Conservation (phyloP, 2,329 filamentous ascomycete genomes). For the Clarireedia monteithiana region DNA sequence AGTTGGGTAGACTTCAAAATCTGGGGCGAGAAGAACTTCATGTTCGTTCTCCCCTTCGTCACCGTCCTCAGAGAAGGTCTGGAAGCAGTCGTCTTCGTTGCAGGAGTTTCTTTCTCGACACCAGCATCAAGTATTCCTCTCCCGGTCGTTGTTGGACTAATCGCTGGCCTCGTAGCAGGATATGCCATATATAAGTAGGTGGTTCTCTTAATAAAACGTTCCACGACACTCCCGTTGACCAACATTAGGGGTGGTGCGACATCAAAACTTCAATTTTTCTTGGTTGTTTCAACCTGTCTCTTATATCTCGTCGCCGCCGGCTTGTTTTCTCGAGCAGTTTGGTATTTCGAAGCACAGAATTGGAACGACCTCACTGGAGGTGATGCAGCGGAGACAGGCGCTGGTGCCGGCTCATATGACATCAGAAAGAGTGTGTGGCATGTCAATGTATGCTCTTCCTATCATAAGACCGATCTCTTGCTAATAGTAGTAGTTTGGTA, state of each 20-base stretch:
- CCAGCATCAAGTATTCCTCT: constrained; percentile 72
- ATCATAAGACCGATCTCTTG: neutral
- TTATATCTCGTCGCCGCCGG: constrained; percentile 79
- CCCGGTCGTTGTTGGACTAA: constrained; percentile 64
- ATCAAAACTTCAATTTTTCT: constrained; percentile 65
- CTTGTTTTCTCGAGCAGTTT: constrained; percentile 69
- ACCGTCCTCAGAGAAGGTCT: constrained; percentile 82
- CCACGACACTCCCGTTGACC: constrained; percentile 7
- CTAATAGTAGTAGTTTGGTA: constrained; percentile 59
- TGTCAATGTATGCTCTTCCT: constrained; percentile 53
- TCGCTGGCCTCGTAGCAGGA: constrained; percentile 59
- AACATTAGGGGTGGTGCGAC: constrained; percentile 48
- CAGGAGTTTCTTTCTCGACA: constrained; percentile 70
- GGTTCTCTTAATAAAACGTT: neutral
- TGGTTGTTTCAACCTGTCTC: constrained; percentile 75
- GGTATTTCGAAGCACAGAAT: constrained; percentile 62
- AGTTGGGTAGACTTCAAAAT: constrained; percentile 45
- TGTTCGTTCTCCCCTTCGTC: constrained; percentile 81
- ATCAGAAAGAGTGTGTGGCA: constrained; percentile 76
- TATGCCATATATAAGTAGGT: constrained; percentile 71
- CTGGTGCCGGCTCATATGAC: constrained; percentile 70
- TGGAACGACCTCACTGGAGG: constrained; percentile 46
- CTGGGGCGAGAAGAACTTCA: constrained; percentile 69
- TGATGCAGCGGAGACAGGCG: constrained; percentile 53
- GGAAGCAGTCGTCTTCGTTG: constrained; percentile 80